Evolutionary conservation across 345 rosid genomes (phyloP).

Genomic region (Aquilaria sinensis): DNA sequence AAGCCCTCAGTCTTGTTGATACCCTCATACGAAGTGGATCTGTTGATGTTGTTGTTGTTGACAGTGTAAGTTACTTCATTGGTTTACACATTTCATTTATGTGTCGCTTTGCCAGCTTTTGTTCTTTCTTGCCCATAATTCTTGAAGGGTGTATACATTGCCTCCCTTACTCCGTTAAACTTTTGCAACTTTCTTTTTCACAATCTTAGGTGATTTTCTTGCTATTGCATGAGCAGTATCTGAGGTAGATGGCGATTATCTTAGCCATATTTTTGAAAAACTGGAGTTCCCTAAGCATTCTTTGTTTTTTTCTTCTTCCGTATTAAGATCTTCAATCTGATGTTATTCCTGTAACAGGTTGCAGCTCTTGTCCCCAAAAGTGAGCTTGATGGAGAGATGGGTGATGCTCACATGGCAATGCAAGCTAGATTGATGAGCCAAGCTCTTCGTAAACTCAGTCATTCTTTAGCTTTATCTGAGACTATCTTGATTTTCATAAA

Average conservation of each 20-base stretch:
- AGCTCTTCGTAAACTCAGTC: constrained; percentile 90
- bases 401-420: constrained; percentile 98
- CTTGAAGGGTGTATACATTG: no score
- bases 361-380: constrained; percentile 96
- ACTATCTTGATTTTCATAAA: constrained; percentile 70
- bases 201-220: no score
- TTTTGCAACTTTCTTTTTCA: neutral
- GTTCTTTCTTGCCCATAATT: no score
- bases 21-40: constrained; percentile 86
- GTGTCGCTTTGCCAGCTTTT: neutral
- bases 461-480: constrained; percentile 73
- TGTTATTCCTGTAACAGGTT: constrained; percentile 35
- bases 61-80: constrained; percentile 62
- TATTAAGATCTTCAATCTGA: no score
- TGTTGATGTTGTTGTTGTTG: constrained; percentile 87
- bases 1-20: constrained; percentile 92
- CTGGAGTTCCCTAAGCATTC: no score
- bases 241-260: no score
- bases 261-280: no score
- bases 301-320: no score
- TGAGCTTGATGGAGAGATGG: constrained; percentile 98
- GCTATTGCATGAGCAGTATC: no score
- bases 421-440: constrained; percentile 98
- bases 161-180: neutral
- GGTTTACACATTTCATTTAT: neutral